phyloP scores from a whole-genome alignment of 805 yeast genomes.

The Brettanomyces sp. region DNA sequence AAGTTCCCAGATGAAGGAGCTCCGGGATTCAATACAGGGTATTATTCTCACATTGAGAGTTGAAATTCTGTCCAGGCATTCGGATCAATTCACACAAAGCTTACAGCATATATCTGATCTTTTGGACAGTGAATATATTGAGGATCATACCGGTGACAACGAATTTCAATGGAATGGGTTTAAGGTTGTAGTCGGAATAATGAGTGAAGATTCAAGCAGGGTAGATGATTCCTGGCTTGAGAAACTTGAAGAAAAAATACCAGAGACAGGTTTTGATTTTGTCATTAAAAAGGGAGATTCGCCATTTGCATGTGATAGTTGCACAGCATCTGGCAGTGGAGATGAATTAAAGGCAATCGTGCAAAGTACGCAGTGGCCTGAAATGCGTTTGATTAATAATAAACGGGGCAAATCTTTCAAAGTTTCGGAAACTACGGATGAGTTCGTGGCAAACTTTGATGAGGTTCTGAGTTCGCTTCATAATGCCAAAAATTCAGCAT shows the following conservation, averaged over 20 bases:
- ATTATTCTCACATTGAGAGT: slow-evolving; percentile 32
- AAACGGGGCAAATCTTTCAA: background rate
- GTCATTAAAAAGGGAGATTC: background rate
- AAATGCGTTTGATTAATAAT: background rate
- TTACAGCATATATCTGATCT: slow-evolving; percentile 14
- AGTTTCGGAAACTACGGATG: background rate
- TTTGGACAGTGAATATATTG: slow-evolving; percentile 17
- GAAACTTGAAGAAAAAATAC: slow-evolving; percentile 31
- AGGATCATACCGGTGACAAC: background rate
- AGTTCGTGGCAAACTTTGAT: slow-evolving; percentile 18
- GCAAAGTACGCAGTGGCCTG: slow-evolving; percentile 36
- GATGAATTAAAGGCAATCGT: slow-evolving; percentile 33
- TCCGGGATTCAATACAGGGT: slow-evolving; percentile 39
- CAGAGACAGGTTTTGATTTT: slow-evolving; percentile 34
- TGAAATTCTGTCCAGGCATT: background rate
- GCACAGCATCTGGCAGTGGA: slow-evolving; percentile 25
- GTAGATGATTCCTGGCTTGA: slow-evolving; percentile 7
- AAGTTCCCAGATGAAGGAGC: slow-evolving; percentile 28
- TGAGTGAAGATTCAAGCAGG: background rate
- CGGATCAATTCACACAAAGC: slow-evolving; percentile 8
- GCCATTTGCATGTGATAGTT: slow-evolving; percentile 8
- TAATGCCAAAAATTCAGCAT: slow-evolving; percentile 26
- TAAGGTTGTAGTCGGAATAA: slow-evolving; percentile 27
- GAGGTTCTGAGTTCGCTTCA: slow-evolving; percentile 25
- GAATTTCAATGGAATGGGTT: slow-evolving; percentile 26